These are phyloP conservation scores for Chalciporus sp. DNA, from an alignment of 1,284 basidiomycete genomes.

Conservation along the genomic window DNA sequence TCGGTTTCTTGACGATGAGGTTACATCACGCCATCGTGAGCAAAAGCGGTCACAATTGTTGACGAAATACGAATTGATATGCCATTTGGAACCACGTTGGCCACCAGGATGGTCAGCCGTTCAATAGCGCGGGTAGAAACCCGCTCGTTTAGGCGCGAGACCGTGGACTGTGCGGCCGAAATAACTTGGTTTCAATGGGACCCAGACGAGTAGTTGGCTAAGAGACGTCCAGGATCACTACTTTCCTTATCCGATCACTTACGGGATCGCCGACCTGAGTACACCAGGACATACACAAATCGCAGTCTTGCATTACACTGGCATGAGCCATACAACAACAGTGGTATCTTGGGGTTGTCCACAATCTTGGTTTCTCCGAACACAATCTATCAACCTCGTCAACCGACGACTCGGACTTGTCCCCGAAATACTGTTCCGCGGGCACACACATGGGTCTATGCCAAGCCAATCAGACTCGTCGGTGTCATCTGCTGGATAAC, in stretches of 20 bases:
- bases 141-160: neutral
- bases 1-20: slow-evolving; percentile 18
- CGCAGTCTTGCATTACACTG: too few relatives aligned
- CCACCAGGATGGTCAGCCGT: neutral
- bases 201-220: too few relatives aligned
- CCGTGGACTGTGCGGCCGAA: too few relatives aligned
- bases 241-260: neutral
- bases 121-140: too few relatives aligned
- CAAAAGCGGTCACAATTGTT: slow-evolving; percentile 8
- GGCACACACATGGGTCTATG: too few relatives aligned
- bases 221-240: neutral
- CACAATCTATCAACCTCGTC: too few relatives aligned
- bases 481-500: slow-evolving; percentile 6
- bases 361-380: too few relatives aligned
- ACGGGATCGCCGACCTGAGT: neutral
- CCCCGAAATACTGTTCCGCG: too few relatives aligned
- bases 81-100: neutral
- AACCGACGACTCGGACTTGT: neutral
- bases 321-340: too few relatives aligned
- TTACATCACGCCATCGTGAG: slow-evolving; percentile 38
- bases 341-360: too few relatives aligned
- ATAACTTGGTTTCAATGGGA: too few relatives aligned
- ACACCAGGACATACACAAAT: too few relatives aligned
- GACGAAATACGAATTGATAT: neutral
- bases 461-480: neutral